These are phyloP conservation scores for Pezicula radicicola DNA, from an alignment of 2,329 filamentous ascomycete species.

Conservation along the genomic window DNA sequence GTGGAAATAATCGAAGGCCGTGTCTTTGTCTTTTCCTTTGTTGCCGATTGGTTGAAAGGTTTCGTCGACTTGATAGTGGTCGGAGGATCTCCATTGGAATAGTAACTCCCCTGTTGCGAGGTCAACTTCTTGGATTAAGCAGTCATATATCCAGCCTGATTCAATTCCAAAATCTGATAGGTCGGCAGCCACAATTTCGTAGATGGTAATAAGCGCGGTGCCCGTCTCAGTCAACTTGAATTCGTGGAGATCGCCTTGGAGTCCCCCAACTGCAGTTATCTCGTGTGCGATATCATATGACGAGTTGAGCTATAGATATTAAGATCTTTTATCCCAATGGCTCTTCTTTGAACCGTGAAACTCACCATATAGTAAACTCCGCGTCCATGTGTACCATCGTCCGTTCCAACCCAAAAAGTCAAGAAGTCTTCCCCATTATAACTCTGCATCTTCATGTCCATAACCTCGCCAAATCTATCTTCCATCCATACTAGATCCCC, in stretches of 20 bases:
- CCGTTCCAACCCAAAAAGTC: slow-evolving; percentile 45
- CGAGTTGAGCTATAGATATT: not conserved
- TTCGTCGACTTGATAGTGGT: slow-evolving; percentile 2
- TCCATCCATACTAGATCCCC: slow-evolving; percentile 15
- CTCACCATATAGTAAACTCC: slow-evolving; percentile 42
- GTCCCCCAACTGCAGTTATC: slow-evolving; percentile 16
- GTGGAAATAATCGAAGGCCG: slow-evolving; percentile 26
- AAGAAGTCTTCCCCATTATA: slow-evolving; percentile 42
- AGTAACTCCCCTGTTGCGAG: slow-evolving; percentile 42
- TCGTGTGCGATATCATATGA: not conserved
- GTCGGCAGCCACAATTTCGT: slow-evolving; percentile 35
- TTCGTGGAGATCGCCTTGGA: slow-evolving; percentile 40
- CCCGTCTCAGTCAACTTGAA: slow-evolving; percentile 38
- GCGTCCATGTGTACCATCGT: slow-evolving; percentile 41
- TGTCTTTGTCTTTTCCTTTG: not conserved
- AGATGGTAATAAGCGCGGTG: slow-evolving; percentile 39
- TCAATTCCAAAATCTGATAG: slow-evolving; percentile 31
- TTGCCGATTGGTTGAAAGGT: not conserved
- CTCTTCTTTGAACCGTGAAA: not conserved
- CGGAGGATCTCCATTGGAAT: slow-evolving; percentile 42
- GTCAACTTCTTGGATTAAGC: slow-evolving; percentile 44
- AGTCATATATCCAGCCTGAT: slow-evolving; percentile 35
- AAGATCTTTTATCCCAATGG: not conserved
- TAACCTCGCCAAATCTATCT: slow-evolving; percentile 10
- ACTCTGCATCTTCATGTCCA: slow-evolving; percentile 27